Percentiles rank a stretch among this genome's conserved stretches.
Conservation (phyloP, 805 yeast genomes). For the Maudiozyma serrabonitensis region DNA sequence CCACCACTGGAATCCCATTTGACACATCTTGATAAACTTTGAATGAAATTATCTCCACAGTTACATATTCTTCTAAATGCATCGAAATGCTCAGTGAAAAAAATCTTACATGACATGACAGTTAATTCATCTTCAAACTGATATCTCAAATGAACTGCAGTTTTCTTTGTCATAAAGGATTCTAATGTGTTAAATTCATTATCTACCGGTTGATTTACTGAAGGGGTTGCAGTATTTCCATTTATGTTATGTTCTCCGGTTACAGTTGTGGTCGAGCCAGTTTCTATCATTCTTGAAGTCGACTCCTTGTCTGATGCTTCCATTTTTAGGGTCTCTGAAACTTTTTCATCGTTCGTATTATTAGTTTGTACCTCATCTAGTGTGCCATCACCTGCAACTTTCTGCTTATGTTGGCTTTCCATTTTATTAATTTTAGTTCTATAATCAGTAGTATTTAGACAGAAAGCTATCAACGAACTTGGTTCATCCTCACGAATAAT, state of each 20-base stretch:
- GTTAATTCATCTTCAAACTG: constrained; percentile 84
- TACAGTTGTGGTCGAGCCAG: not conserved
- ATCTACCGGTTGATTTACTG: not conserved
- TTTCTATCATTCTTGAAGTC: not conserved
- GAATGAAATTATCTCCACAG: constrained; percentile 63
- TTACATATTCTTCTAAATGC: constrained; percentile 84
- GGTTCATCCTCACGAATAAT: constrained; percentile 96
- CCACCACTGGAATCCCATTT: constrained; percentile 97
- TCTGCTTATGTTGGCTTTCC: not conserved
- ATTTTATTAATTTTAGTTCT: constrained; percentile 15
- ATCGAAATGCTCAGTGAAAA: constrained; percentile 93
- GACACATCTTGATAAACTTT: constrained; percentile 84
- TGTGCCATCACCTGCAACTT: not conserved
- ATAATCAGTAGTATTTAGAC: constrained; percentile 79
- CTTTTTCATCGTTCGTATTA: not conserved
- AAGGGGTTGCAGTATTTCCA: not conserved
- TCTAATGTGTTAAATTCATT: constrained; percentile 37
- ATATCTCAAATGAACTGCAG: constrained; percentile 84
- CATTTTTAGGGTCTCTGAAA: not conserved
- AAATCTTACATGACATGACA: constrained; percentile 80
- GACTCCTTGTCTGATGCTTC: not conserved
- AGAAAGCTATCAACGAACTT: constrained; percentile 85
- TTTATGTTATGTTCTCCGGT: not conserved
- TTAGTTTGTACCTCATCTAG: not conserved
- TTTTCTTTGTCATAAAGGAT: constrained; percentile 62